Base-by-base conservation (phyloP, 2,329 filamentous ascomycete species). In the Colletotrichum phormii region DNA sequence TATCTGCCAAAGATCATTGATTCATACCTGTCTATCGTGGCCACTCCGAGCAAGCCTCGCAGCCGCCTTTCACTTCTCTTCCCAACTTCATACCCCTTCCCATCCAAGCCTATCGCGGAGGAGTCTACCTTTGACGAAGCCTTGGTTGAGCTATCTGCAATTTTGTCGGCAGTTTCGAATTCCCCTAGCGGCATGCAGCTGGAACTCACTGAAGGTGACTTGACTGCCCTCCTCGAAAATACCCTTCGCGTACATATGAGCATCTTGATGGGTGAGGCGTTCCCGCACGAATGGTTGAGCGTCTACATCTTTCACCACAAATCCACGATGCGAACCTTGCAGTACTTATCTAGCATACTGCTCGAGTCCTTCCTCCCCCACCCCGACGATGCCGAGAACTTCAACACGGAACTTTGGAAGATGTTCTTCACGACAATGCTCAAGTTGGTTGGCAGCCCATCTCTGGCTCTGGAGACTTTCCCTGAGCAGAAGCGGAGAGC, bases 401-500 rank as follows among this genome's bases (percentile, higher is more conserved):
- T 98, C 82, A 95, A 97, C 79, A 98, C 95, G 12, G 94, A 97
- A 70, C 85, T 98, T 13, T 99, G 97, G 97, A 95, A 96, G 76
- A 87, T 93, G 37, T 98, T 98, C 84, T 98, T 99, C 80, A 93
- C 92, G 22, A 96, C 95, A 0, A 85, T 99, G 35, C 87, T 99
- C 33, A 95, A 94, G 79, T 91, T 98, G 3, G 94, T 99, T 3
- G 94, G 94, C 5, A 98, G 95, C 78, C 92, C 95, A 46, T 94
- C 93, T 0, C 88, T 99, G 24, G 95, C 97, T 0, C 88, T 99
- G 49, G 97, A 99, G 80, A 98, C 95, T 0, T 98, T 98, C 79
- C 95, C 97, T 0, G 97, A 99, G 81, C 97, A 99, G 83, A 99
- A 98, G 84, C 89, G 97, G 58, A 88, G 97, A 67, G 96, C 97